Evolutionary conservation across 257 asterid genomes (phyloP).

Genomic region (Gentiana macrophylla): DNA sequence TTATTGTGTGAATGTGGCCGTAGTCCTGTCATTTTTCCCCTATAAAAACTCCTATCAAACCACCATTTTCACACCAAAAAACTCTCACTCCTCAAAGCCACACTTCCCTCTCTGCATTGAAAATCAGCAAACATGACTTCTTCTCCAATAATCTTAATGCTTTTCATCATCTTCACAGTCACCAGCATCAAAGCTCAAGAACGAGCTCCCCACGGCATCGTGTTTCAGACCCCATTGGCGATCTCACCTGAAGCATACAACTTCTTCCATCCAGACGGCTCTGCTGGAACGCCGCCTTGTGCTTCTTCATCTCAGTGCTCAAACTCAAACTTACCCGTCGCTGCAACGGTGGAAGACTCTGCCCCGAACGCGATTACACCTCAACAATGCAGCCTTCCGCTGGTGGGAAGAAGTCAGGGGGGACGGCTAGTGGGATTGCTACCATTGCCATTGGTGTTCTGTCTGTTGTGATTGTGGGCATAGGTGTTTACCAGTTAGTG

Average conservation of each 20-base stretch:
- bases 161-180: constrained; percentile 7
- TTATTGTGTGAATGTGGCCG: no score
- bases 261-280: constrained; percentile 28
- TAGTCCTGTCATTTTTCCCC: constrained; percentile 13
- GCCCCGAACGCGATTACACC: constrained; percentile 19
- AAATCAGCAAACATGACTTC: constrained; percentile 7
- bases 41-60: constrained; percentile 14
- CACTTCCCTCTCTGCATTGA: background rate
- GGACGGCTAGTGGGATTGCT: constrained; percentile 12
- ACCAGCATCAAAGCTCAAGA: constrained; percentile 18
- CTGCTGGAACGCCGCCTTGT: constrained; percentile 7
- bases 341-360: constrained; percentile 28
- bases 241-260: constrained; percentile 36
- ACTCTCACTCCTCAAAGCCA: background rate
- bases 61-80: constrained; percentile 2
- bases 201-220: constrained; percentile 35
- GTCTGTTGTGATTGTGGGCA: constrained; percentile 19
- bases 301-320: constrained; percentile 10
- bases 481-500: constrained; percentile 19
- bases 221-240: constrained; percentile 23
- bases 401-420: constrained; percentile 8
- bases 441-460: constrained; percentile 16
- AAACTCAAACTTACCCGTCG: constrained; percentile 22
- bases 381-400: background rate
- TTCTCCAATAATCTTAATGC: constrained; percentile 10